Base-by-base conservation (phyloP, 2,329 filamentous ascomycete genomes). In the Teratosphaeria epicoccoides region DNA sequence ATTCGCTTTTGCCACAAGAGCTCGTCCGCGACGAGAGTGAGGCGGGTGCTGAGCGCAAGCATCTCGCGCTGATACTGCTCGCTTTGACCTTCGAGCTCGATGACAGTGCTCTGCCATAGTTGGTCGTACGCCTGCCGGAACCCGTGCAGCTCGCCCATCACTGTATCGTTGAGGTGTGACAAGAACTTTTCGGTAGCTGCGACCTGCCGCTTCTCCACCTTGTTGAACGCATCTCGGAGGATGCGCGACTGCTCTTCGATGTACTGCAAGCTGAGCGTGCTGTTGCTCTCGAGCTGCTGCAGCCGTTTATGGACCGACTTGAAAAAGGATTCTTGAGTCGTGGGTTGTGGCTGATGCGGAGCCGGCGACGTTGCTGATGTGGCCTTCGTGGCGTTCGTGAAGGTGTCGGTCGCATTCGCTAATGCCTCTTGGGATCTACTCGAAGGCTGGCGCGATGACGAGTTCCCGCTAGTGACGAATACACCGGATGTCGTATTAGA, bases 251-350 rank as follows among this genome's bases (percentile, higher is more conserved):
- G 93, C 54, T 95, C 89, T 71, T 97, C 91, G 54, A 98, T 95
- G 64, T 98, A 98, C 63, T 95, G 87, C 7, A 97, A 75, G 0
- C 90, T 95, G 10, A 97, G 76, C 0, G 91, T 95, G 10, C 90
- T 88, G 66, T 97, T 98, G 14, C 87, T 81, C 68, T 98, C 93
- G 6, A 97, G 82, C 61, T 90, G 83, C 58, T 91, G 87, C 4
- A 98, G 77, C 1, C 93, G 87, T 69, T 97, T 97, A 57, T 90
- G 88, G 7, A 97, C 85, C 3, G 89, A 88, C 68, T 97, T 97
- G 78, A 96, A 98, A 70, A 98, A 97, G 1, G 87, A 93, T 66
- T 98, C 93, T 68, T 98, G 93, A 1, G 94, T 93, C 0, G 90
- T 89, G 2, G 91, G 90, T 71, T 59, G 79, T 70, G 24, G 72